phyloP scores from a whole-genome alignment of 768 basidiomycete species.

The Royoungia palumana region DNA sequence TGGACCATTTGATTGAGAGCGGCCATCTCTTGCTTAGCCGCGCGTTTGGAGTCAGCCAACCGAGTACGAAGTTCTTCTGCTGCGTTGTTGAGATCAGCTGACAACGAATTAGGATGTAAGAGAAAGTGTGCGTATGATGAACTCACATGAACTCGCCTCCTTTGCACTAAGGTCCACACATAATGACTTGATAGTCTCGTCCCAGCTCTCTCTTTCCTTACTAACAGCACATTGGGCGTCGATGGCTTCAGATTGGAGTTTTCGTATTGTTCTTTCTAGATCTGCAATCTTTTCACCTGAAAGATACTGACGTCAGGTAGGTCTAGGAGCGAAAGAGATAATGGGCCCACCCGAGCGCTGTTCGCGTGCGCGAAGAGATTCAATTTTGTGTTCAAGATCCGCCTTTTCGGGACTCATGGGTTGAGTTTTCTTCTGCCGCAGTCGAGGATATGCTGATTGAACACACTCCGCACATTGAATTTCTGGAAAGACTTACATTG shows the following conservation, averaged over 20 bases:
- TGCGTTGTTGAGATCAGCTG: background rate
- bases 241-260: background rate
- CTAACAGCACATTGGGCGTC: background rate
- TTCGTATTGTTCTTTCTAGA: background rate
- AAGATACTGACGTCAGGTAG: background rate
- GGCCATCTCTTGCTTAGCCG: background rate
- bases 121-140: background rate
- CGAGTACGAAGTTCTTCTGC: background rate
- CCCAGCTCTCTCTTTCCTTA: no score
- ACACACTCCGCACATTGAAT: no score
- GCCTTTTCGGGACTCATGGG: no score
- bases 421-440: no score
- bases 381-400: no score
- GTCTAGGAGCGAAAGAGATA: fast-evolving
- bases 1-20: background rate
- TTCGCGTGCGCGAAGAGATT: no score
- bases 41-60: background rate
- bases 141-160: background rate
- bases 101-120: background rate
- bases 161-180: background rate
- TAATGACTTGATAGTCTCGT: background rate
- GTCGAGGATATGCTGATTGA: no score
- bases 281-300: background rate
- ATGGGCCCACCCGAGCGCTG: background rate
- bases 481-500: no score